A percentile compares a stretch with the other conserved stretches of the same genome.
Evolutionary conservation across 768 basidiomycete genomes (phyloP).

Genomic region (Cystofilobasidium macerans): DNA sequence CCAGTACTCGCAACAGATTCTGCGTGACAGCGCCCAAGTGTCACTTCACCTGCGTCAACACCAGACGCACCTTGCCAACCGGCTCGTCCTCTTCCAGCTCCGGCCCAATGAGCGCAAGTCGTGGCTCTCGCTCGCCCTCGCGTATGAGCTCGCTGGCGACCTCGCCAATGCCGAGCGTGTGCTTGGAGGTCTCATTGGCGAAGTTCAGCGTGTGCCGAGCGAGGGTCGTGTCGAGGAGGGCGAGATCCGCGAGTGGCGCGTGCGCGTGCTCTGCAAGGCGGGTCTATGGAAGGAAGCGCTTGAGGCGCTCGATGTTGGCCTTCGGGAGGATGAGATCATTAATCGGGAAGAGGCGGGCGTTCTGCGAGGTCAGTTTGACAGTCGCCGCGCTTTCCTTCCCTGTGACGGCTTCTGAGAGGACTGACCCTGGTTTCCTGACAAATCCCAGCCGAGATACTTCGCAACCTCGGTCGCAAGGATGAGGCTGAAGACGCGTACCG

Average conservation of each 20-base stretch:
- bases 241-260: conserved; percentile 67
- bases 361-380: not conserved
- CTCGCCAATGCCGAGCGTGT: conserved; percentile 57
- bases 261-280: conserved; percentile 60
- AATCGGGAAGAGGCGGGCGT: conserved; percentile 38
- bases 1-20: conserved; percentile 86
- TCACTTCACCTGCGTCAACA: conserved; percentile 78
- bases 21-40: conserved; percentile 78
- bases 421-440: not conserved
- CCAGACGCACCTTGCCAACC: conserved; percentile 65
- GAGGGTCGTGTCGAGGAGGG: conserved; percentile 52
- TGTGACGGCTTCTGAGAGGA: not conserved
- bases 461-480: conserved; percentile 50
- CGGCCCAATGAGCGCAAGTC: conserved; percentile 74
- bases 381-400: not conserved
- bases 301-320: conserved; percentile 33
- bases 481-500: conserved; percentile 75
- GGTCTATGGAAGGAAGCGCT: conserved; percentile 39
- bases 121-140: conserved; percentile 82
- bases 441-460: conserved; percentile 59
- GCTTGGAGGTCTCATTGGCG: conserved; percentile 58
- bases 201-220: conserved; percentile 50
- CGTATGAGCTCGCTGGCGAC: conserved; percentile 74
- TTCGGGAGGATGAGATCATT: conserved; percentile 43
- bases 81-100: conserved; percentile 63